Evolutionary conservation across 2,329 filamentous ascomycete genomes (phyloP).

Genomic region (Clonostachys sp.): DNA sequence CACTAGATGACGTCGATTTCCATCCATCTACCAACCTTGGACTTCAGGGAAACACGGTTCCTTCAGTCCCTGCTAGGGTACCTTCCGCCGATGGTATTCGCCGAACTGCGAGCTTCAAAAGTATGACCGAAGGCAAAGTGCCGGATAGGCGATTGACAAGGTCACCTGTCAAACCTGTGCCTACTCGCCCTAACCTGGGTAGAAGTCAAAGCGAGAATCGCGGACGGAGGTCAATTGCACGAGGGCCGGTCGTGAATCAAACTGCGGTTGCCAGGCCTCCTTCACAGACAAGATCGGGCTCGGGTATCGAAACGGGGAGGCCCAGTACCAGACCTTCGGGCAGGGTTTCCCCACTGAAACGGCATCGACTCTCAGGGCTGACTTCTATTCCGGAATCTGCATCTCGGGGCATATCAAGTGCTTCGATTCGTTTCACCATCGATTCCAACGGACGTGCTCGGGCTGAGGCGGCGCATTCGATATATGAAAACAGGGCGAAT

Average conservation of each 20-base stretch:
- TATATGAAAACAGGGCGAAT: constrained; percentile 17
- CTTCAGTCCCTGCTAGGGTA: not conserved
- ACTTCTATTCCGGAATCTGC: constrained; percentile 53
- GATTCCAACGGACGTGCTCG: constrained; percentile 56
- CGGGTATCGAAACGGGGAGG: not conserved
- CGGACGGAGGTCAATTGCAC: constrained; percentile 32
- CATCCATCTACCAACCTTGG: constrained; percentile 3
- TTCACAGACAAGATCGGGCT: constrained; percentile 21
- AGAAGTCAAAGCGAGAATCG: constrained; percentile 51
- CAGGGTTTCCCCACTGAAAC: constrained; percentile 48
- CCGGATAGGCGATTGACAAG: constrained; percentile 34
- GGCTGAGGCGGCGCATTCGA: constrained; percentile 43
- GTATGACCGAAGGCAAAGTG: constrained; percentile 32
- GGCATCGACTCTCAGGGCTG: constrained; percentile 42
- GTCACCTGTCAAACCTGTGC: constrained; percentile 46
- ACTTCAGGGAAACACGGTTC: not conserved
- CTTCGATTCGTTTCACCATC: constrained; percentile 59
- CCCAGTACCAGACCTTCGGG: constrained; percentile 31
- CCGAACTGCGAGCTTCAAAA: constrained; percentile 39
- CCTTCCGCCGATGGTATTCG: constrained; percentile 23
- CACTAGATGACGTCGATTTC: constrained; percentile 34
- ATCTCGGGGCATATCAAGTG: constrained; percentile 36
- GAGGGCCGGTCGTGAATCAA: constrained; percentile 38
- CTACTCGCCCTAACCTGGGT: constrained; percentile 40
- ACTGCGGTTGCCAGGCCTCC: constrained; percentile 37